Percentiles rank a stretch among this genome's conserved stretches.
Evolutionary conservation across 371 early-diverging fungal species (phyloP).

Genomic region (Amoeboaphelidium protococcarum): DNA sequence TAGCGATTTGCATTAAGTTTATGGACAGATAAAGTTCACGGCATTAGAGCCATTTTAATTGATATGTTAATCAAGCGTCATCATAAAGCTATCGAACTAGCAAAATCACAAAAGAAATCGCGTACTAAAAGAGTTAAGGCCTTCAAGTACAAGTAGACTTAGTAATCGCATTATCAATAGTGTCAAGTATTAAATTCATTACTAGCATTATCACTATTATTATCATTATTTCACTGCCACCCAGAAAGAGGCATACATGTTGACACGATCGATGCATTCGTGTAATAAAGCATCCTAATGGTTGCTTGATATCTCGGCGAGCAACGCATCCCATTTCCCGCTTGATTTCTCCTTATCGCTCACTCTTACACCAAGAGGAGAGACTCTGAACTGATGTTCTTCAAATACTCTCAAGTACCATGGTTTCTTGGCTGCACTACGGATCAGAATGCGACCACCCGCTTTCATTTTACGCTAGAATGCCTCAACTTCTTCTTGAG

Average conservation of each 20-base stretch:
- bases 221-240: background rate
- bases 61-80: too few species aligned
- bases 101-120: too few species aligned
- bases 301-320: background rate
- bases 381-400: slow-evolving; percentile 33
- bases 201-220: too few species aligned
- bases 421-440: slow-evolving; percentile 44
- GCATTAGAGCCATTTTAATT: too few species aligned
- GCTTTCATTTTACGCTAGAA: slow-evolving; percentile 25
- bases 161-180: too few species aligned
- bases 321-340: background rate
- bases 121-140: too few species aligned
- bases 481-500: slow-evolving; percentile 31
- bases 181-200: too few species aligned
- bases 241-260: slow-evolving; percentile 53
- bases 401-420: slow-evolving; percentile 52
- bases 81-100: too few species aligned
- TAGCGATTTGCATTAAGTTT: too few species aligned
- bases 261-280: slow-evolving; percentile 41
- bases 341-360: slow-evolving; percentile 14
- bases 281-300: background rate
- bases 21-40: too few species aligned
- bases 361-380: slow-evolving; percentile 31
- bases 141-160: too few species aligned
- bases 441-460: slow-evolving; percentile 50